These are phyloP conservation scores for Reutealis trisperma DNA, from an alignment of 345 rosid species.

Conservation along the genomic window DNA sequence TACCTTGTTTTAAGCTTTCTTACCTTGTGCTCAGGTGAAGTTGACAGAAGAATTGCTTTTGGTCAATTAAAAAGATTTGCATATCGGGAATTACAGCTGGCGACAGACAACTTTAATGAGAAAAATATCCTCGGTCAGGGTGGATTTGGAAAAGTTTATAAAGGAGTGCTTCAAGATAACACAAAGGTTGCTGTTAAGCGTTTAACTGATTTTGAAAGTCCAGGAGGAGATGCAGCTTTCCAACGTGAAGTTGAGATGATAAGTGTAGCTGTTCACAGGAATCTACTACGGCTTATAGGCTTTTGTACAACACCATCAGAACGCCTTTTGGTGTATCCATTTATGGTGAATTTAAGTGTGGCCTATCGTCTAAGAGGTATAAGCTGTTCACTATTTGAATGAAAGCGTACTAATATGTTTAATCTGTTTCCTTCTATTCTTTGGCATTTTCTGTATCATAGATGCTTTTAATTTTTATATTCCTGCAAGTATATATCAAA, in stretches of 20 bases:
- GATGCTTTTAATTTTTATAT: background rate
- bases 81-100: constrained; percentile 90
- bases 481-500: background rate
- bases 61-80: constrained; percentile 91
- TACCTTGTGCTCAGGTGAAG: constrained; percentile 64
- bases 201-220: constrained; percentile 86
- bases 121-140: constrained; percentile 93
- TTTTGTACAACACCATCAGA: constrained; percentile 94
- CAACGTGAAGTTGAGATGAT: constrained; percentile 98
- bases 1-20: background rate
- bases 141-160: constrained; percentile 95
- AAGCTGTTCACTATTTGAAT: background rate
- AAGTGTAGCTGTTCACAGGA: constrained; percentile 93
- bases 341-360: constrained; percentile 90
- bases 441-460: background rate
- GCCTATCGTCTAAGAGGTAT: constrained; percentile 90
- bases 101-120: constrained; percentile 84
- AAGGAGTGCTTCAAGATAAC: constrained; percentile 76
- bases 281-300: constrained; percentile 82
- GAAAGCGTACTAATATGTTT: background rate
- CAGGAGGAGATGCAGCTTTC: constrained; percentile 93
- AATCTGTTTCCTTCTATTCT: background rate
- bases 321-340: constrained; percentile 90
- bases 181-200: constrained; percentile 92
- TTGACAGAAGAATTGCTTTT: constrained; percentile 88